Evolutionary conservation across 352 stramenopile species (phyloP).

Genomic region (Pythium oligandrum): DNA sequence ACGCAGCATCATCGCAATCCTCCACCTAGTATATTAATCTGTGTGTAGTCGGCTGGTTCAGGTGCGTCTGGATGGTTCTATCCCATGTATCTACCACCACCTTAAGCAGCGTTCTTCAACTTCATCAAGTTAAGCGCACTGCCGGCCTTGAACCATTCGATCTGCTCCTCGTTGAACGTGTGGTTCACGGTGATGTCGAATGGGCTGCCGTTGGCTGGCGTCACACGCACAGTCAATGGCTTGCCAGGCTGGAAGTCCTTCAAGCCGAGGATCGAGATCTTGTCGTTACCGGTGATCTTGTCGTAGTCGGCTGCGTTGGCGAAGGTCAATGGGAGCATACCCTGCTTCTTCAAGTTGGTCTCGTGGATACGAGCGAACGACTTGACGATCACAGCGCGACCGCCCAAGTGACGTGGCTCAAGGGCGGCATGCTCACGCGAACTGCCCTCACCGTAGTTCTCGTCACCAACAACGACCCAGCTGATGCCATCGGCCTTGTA

Average conservation of each 20-base stretch:
- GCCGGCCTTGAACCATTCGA: conserved; percentile 93
- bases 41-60: background rate
- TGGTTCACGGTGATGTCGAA: conserved; percentile 92
- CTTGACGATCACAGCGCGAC: conserved; percentile 89
- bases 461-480: conserved; percentile 92
- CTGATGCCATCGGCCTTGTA: conserved; percentile 89
- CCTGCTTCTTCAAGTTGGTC: conserved; percentile 96
- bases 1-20: conserved; percentile 9
- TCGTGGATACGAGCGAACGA: conserved; percentile 94
- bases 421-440: conserved; percentile 91
- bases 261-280: conserved; percentile 88
- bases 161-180: conserved; percentile 94
- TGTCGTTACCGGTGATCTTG: conserved; percentile 90
- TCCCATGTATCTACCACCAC: background rate
- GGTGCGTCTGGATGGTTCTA: no score
- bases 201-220: conserved; percentile 45
- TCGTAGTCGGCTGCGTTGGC: conserved; percentile 91
- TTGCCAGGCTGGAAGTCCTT: conserved; percentile 83
- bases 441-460: conserved; percentile 93
- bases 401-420: conserved; percentile 89
- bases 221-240: conserved; percentile 81
- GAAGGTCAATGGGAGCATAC: conserved; percentile 92
- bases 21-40: conserved; percentile 16
- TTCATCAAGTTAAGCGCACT: conserved; percentile 95
- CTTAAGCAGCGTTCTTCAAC: conserved; percentile 68